Evolutionary conservation across 352 stramenopile genomes (phyloP).

Genomic region (Phytophthora hibernalis): DNA sequence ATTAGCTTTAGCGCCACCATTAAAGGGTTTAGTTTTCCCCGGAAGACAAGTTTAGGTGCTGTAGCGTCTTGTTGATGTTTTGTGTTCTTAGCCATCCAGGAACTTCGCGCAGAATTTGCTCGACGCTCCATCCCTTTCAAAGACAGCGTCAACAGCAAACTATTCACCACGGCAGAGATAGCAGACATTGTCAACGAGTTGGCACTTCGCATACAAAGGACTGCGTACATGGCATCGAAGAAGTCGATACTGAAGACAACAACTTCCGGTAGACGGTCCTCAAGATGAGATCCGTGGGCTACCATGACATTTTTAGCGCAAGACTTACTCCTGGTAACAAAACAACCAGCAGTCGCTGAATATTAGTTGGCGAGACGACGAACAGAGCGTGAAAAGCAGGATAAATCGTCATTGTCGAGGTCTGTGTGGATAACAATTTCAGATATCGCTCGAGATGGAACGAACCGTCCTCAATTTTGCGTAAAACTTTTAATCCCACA

Average conservation of each 20-base stretch:
- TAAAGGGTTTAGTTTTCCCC: not conserved
- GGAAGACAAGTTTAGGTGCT: not conserved
- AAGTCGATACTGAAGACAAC: constrained; percentile 48
- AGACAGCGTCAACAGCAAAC: constrained; percentile 14
- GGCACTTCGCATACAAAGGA: constrained; percentile 36
- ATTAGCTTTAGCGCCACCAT: not conserved
- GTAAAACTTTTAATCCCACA: constrained; percentile 12
- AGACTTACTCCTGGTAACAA: constrained; percentile 42
- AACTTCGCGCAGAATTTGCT: not conserved
- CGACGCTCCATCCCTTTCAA: constrained; percentile 31
- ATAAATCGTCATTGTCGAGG: constrained; percentile 34
- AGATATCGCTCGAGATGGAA: constrained; percentile 39
- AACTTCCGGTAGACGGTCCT: constrained; percentile 40
- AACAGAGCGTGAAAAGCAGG: constrained; percentile 36
- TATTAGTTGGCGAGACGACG: not conserved
- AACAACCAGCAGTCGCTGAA: constrained; percentile 23
- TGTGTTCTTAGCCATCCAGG: too few relatives aligned
- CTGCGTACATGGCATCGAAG: constrained; percentile 47
- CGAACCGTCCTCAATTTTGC: constrained; percentile 11
- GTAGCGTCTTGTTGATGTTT: too few relatives aligned
- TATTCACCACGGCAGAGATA: constrained; percentile 28
- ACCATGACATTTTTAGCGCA: constrained; percentile 28
- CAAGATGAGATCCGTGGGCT: constrained; percentile 29
- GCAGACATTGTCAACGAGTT: constrained; percentile 34
- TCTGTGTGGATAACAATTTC: constrained; percentile 31